phyloP scores from a whole-genome alignment of 768 basidiomycete genomes.

The Lyophyllum semitale region DNA sequence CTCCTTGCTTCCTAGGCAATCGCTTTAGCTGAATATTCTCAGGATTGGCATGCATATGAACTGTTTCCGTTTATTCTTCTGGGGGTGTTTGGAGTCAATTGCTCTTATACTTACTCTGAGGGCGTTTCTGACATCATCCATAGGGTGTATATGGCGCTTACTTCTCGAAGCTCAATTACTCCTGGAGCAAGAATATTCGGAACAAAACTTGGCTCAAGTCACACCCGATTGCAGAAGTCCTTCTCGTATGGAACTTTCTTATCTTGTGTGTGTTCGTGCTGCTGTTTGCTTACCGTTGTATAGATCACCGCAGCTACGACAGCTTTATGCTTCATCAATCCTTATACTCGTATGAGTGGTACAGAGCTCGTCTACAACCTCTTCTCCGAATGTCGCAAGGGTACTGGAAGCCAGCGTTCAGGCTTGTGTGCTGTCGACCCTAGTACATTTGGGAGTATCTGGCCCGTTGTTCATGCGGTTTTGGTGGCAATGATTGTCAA shows the following conservation, averaged over 20 bases:
- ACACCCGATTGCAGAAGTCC: constrained; percentile 83
- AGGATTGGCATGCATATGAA: constrained; percentile 95
- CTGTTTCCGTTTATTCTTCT: constrained; percentile 82
- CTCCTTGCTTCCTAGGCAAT: background rate
- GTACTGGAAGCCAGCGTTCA: constrained; percentile 53
- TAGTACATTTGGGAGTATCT: constrained; percentile 52
- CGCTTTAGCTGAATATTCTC: constrained; percentile 2
- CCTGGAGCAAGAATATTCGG: constrained; percentile 84
- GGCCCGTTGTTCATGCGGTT: constrained; percentile 66
- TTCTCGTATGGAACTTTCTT: constrained; percentile 54
- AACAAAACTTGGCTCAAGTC: constrained; percentile 77
- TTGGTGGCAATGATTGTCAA: constrained; percentile 82
- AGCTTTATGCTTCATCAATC: constrained; percentile 80
- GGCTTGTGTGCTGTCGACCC: constrained; percentile 75
- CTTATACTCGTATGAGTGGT: constrained; percentile 90
- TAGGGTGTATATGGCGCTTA: constrained; percentile 93
- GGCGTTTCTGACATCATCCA: constrained; percentile 8
- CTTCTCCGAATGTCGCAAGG: constrained; percentile 80
- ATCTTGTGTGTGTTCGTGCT: background rate
- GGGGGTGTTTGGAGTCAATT: constrained; percentile 83
- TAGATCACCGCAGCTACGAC: constrained; percentile 83
- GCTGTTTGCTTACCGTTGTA: background rate
- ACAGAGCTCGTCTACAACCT: constrained; percentile 94
- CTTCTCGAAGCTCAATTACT: constrained; percentile 89
- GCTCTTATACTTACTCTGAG: background rate